phyloP scores from a whole-genome alignment of 306 rosid genomes.

The Benincasa hispida region DNA sequence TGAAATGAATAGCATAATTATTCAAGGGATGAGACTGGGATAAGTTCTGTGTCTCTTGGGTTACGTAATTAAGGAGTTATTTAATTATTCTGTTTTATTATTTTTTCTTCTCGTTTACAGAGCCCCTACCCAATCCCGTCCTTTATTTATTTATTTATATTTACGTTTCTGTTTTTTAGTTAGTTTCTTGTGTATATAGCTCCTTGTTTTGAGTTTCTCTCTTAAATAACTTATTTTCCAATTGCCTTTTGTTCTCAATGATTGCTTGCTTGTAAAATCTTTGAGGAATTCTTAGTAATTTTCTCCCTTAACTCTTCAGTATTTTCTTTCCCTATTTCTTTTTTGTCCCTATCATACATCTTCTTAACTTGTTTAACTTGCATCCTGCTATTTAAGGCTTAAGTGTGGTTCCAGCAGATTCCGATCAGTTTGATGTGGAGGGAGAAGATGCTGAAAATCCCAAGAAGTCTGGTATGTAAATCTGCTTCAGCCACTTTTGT shows the following conservation, averaged over 20 bases:
- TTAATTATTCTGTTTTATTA: neutral
- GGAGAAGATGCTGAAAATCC: neutral
- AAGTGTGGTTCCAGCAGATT: neutral
- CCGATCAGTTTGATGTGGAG: neutral
- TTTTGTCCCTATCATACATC: neutral
- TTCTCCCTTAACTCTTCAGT: neutral
- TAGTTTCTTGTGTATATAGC: neutral
- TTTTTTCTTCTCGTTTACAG: neutral
- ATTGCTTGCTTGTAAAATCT: neutral
- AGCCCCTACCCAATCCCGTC: neutral
- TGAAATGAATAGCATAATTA: neutral
- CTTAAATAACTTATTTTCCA: neutral
- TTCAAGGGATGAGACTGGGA: neutral
- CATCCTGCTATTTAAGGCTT: neutral
- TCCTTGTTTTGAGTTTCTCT: neutral
- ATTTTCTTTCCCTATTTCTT: neutral
- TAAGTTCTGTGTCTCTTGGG: neutral
- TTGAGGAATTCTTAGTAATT: neutral
- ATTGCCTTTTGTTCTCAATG: neutral
- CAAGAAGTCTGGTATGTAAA: conserved; percentile 1
- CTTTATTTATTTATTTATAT: too few relatives aligned
- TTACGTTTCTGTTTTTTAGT: neutral
- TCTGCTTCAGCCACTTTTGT: neutral
- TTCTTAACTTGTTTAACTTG: neutral
- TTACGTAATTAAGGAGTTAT: neutral